Conservation (phyloP, 345 rosid genomes). For the Ceriops decandra region DNA sequence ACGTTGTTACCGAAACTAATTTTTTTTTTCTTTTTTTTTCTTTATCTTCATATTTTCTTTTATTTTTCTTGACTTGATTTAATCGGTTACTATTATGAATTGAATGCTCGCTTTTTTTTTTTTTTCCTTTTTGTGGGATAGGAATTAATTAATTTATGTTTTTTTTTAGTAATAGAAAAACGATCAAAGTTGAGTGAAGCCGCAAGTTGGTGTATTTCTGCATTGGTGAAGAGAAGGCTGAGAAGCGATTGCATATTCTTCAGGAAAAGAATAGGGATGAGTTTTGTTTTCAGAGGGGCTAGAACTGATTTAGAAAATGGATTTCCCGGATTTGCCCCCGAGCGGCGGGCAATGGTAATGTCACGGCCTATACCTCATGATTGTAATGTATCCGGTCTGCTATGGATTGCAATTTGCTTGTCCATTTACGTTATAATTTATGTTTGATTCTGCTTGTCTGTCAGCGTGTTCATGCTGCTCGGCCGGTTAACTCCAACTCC, state of each 20-base stretch:
- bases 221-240: background rate
- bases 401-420: background rate
- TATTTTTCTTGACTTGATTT: too few species aligned
- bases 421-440: background rate
- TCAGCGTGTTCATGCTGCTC: slow-evolving; percentile 31
- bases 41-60: too few species aligned
- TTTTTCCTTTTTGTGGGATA: background rate
- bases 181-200: background rate
- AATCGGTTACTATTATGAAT: too few species aligned
- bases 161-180: background rate
- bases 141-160: background rate
- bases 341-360: slow-evolving; percentile 21
- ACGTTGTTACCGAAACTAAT: too few species aligned
- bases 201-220: background rate
- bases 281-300: slow-evolving; percentile 24
- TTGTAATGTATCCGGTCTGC: too few species aligned
- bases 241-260: background rate
- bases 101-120: background rate
- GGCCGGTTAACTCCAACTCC: slow-evolving; percentile 28
- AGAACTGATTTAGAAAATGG: slow-evolving; percentile 30
- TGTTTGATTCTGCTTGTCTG: background rate
- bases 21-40: too few species aligned
- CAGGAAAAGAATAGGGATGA: slow-evolving; percentile 9
- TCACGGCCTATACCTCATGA: too few species aligned
- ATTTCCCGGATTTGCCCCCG: slow-evolving; percentile 20